Evolutionary conservation across 2,329 filamentous ascomycete species (phyloP), one percentile per base, ranked within the genome.

Genomic region (Calonectria pauciramosa): DNA sequence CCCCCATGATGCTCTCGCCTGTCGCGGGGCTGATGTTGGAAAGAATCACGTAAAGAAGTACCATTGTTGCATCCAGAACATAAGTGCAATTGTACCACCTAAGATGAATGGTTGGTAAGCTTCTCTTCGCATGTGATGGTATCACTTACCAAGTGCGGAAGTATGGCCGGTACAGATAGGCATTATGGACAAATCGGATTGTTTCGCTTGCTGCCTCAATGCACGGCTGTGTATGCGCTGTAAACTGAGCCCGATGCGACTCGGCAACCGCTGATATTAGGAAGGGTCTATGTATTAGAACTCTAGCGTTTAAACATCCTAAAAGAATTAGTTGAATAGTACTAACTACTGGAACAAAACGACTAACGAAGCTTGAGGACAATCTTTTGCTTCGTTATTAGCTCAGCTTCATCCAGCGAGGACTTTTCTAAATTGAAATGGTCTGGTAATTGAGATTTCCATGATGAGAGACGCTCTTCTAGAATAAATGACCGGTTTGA

Each of bases 51-150:
- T 72, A 74, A 9, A 74, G 64, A 20, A 74, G 64, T 44, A 71
- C 72, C 72, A 72, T 74, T 10, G 52, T 72, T 52, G 69, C 64
- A 36, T 72, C 69, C 6, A 74, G 72, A 9, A 74, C 69, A 38
- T 74, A 74, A 0, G 72, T 74, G 14, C 69, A 74, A 18, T 74
- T 74, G 38, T 74, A 74, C 72, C 69, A 74, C 68, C 72, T 74
- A n/a, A 20, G 4, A n/a, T 18, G 9, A 10, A 30, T 20, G 5
- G 9, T 26, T 36, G 11, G 28, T 63, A 13, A 38, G 41, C 4
- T 28, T 26, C 36, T 47, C 6, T 36, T 11, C 38, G 18, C 30
- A 1, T 9, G 26, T 36, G 9, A n/a, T 10, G 11, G 51, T 18
- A 36, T 18, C 9, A 71, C 68, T 13, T 18, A 68, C 69, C 69